Conservation (phyloP, 164 flowering plant species). For the Santalum album region DNA sequence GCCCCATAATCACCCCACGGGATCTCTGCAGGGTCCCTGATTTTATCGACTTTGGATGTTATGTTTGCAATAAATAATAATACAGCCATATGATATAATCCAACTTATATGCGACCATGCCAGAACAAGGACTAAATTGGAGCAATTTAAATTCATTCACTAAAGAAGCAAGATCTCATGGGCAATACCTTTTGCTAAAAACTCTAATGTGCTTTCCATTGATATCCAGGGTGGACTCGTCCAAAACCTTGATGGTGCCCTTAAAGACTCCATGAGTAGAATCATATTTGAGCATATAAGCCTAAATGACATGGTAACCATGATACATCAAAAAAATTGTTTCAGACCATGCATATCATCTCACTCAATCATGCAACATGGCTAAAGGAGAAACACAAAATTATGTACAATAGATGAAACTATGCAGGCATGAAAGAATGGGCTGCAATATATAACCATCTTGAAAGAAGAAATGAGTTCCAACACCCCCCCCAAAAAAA, state of each 20-base stretch:
- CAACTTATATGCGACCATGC: background rate
- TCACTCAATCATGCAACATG: too few species aligned
- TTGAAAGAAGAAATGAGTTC: too few species aligned
- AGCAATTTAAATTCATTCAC: background rate
- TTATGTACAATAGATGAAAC: too few species aligned
- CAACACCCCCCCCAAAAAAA: too few species aligned
- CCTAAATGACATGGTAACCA: conserved; percentile 37
- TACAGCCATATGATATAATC: background rate
- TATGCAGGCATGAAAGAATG: too few species aligned
- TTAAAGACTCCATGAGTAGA: conserved; percentile 88
- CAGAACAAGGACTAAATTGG: background rate
- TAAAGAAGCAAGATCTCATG: background rate
- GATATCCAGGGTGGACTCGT: conserved; percentile 76
- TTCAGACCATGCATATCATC: too few species aligned
- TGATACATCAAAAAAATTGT: too few species aligned
- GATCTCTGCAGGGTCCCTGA: conserved; percentile 85
- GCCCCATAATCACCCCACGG: conserved; percentile 94
- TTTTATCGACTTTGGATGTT: background rate
- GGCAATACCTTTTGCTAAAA: conserved; percentile 58
- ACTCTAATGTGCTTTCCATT: conserved; percentile 76
- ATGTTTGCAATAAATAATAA: background rate
- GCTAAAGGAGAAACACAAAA: too few species aligned
- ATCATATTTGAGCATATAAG: conserved; percentile 97
- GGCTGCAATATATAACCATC: too few species aligned
- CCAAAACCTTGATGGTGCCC: conserved; percentile 67